phyloP scores from a whole-genome alignment of 768 basidiomycete species.

The Mycena rosella region DNA sequence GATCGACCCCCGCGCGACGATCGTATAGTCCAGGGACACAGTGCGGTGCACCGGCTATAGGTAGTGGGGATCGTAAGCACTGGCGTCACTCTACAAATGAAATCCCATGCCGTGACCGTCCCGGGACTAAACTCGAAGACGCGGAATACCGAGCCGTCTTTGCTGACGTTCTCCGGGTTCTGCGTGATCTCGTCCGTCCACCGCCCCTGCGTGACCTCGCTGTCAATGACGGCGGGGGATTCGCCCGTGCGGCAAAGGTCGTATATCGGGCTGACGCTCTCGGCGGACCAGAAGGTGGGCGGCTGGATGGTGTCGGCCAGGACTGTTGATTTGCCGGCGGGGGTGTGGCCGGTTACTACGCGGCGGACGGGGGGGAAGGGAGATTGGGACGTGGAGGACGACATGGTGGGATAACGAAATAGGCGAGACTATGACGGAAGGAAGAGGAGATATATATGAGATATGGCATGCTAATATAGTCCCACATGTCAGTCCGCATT shows the following conservation, averaged over 20 bases:
- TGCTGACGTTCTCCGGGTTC: constrained; percentile 20
- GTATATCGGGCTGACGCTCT: constrained; percentile 18
- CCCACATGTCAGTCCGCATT: no score
- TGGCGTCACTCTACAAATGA: no score
- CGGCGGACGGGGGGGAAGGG: constrained; percentile 30
- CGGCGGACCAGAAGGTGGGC: constrained; percentile 5
- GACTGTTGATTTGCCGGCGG: constrained; percentile 21
- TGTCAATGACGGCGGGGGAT: constrained; percentile 21
- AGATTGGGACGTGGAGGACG: neutral
- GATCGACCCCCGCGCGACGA: no score
- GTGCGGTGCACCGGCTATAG: no score
- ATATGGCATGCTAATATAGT: no score
- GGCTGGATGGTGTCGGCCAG: constrained; percentile 24
- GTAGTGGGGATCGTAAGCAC: no score
- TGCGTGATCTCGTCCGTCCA: constrained; percentile 29
- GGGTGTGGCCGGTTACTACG: constrained; percentile 33
- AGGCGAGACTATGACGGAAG: no score
- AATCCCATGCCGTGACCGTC: constrained; percentile 17
- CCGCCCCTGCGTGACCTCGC: constrained; percentile 20
- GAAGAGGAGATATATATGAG: no score
- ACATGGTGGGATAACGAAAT: neutral
- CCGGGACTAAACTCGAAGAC: constrained; percentile 26
- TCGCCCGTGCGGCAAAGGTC: constrained; percentile 19
- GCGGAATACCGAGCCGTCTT: constrained; percentile 20
- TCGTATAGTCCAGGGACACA: no score